Base-by-base conservation (phyloP, 306 rosid species). In the Ammopiptanthus mongolicus region DNA sequence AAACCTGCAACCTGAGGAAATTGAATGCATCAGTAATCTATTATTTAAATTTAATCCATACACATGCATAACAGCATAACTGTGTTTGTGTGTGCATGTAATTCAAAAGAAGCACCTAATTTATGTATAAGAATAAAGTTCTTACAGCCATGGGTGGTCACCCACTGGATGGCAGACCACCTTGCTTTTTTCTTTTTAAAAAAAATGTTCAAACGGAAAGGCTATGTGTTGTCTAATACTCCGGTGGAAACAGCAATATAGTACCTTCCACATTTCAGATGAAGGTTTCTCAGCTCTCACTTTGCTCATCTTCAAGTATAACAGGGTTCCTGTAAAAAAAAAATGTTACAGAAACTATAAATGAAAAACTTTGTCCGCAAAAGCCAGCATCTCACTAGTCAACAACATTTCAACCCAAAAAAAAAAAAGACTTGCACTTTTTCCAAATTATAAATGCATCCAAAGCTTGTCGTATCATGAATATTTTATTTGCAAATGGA, bases 211-310 rank as follows among this genome's bases (percentile, higher is more conserved):
- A 75, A 63, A 28, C 19, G 22, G 39, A 73, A 76, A 66, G 47
- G 57, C 23, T 51, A 31, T 37, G 39, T 17, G 41, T 6, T 22
- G 39, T 72, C 42, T 25, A 67, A 67, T 50, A 61, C 44, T 66
- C 19, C 62, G n/a, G 41, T 58, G 47, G 58, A 62, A 65, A 74
- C 47, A 51, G 62, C 61, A 58, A 71, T 14, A 22, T 17, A 59
- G 72, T 86, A 95, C 99, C 97, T 92, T 95, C 75, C 86, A 91
- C 87, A 87, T 86, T 89, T 95, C 97, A 62, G 92, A 80, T 67
- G 92, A 90, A 65, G 97, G 93, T 83, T 85, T 79, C 82, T 95
- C 99, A 44, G 97, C 92, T 84, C 99, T 83, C 69, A 95, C 97
- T 50, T 81, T 86, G 76, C 97, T 92, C 96, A 95, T 88, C 83